phyloP scores from a whole-genome alignment of 2,329 filamentous ascomycete species.

The Grosmannia serpens region DNA sequence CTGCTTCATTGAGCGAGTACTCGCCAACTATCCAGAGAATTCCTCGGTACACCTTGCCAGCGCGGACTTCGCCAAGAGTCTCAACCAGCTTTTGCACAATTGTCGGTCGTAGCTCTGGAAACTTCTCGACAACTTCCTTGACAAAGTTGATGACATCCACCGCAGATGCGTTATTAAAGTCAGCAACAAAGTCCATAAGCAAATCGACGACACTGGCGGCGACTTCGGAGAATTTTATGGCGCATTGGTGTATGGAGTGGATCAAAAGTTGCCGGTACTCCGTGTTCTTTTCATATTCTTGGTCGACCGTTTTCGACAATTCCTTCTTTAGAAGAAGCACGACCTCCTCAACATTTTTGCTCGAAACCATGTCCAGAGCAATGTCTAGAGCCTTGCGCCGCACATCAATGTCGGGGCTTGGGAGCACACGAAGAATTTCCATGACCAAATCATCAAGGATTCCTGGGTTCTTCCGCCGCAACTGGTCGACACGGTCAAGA shows the following conservation, averaged over 20 bases:
- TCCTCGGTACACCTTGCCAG: constrained; percentile 93
- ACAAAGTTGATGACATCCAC: constrained; percentile 98
- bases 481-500: constrained; percentile 72
- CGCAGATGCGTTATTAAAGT: constrained; percentile 94
- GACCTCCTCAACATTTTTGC: constrained; percentile 97
- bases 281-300: constrained; percentile 96
- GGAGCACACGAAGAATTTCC: constrained; percentile 91
- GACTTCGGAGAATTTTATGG: constrained; percentile 98
- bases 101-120: constrained; percentile 74
- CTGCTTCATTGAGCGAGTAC: constrained; percentile 85
- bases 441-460: constrained; percentile 89
- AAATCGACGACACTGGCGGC: constrained; percentile 92
- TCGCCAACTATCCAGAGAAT: constrained; percentile 97
- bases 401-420: constrained; percentile 92
- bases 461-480: constrained; percentile 63
- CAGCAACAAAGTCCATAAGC: constrained; percentile 97
- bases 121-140: constrained; percentile 97
- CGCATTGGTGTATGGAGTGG: constrained; percentile 94
- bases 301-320: constrained; percentile 90
- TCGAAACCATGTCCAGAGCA: constrained; percentile 94
- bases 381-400: constrained; percentile 82
- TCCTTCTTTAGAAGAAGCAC: constrained; percentile 95
- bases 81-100: constrained; percentile 84
- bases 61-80: constrained; percentile 83
- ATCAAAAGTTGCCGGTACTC: constrained; percentile 94